phyloP scores from a whole-genome alignment of 1,284 basidiomycete species.

The Blastosporella zonata region DNA sequence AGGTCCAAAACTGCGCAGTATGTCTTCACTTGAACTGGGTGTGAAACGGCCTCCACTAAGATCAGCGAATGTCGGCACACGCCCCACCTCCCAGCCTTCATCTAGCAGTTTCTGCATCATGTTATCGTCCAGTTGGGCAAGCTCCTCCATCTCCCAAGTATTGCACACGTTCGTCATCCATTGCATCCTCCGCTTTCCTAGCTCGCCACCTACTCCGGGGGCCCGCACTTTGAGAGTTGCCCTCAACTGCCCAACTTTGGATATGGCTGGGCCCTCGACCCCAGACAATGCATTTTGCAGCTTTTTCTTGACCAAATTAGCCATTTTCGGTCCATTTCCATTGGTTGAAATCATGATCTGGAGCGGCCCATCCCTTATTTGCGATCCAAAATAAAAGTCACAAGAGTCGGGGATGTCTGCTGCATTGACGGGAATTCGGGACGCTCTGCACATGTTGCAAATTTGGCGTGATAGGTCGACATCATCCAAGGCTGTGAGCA shows the following conservation, averaged over 20 bases:
- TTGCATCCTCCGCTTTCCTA: constrained; percentile 80
- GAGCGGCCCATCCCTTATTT: constrained; percentile 87
- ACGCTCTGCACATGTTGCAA: constrained; percentile 66
- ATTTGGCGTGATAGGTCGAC: constrained; percentile 70
- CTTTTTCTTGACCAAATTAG: constrained; percentile 75
- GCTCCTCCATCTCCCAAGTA: constrained; percentile 77
- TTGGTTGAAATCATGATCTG: constrained; percentile 97
- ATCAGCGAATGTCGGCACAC: constrained; percentile 47
- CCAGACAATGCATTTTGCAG: constrained; percentile 72
- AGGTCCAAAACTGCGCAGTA: constrained; percentile 17
- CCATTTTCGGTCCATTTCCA: constrained; percentile 90
- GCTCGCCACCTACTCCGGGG: constrained; percentile 72
- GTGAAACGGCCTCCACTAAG: constrained; percentile 32
- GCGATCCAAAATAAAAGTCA: constrained; percentile 98
- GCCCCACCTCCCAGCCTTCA: constrained; percentile 66
- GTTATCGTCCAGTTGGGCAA: constrained; percentile 62
- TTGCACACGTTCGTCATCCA: constrained; percentile 96
- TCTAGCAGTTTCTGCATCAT: constrained; percentile 60
- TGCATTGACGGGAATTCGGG: constrained; percentile 87
- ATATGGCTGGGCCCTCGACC: constrained; percentile 77
- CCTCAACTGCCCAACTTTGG: constrained; percentile 75
- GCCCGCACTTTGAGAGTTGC: constrained; percentile 67
- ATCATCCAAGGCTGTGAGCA: constrained; percentile 93
- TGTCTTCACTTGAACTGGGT: neutral
- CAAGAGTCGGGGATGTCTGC: constrained; percentile 95